phyloP scores from a whole-genome alignment of 768 basidiomycete species.

The Pholiota conissans region DNA sequence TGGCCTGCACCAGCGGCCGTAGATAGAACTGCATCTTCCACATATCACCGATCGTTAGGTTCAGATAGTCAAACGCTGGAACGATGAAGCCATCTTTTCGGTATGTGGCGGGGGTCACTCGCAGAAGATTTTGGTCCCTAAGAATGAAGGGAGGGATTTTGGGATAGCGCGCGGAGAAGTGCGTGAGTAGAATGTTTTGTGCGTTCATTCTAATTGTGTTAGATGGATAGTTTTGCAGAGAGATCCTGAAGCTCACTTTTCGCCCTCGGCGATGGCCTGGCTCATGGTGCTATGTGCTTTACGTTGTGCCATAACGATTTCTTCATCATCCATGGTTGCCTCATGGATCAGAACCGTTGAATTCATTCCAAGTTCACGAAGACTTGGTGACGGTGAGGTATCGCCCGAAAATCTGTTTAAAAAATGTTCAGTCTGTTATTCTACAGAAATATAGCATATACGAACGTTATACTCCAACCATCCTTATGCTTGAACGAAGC shows the following conservation, averaged over 20 bases:
- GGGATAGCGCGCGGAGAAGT: slow-evolving; percentile 94
- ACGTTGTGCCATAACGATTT: slow-evolving; percentile 63
- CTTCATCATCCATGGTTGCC: slow-evolving; percentile 87
- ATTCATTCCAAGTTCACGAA: slow-evolving; percentile 61
- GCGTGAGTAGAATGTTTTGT: slow-evolving; percentile 83
- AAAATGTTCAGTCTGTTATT: neutral
- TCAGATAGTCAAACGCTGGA: slow-evolving; percentile 80
- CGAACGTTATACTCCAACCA: slow-evolving; percentile 80
- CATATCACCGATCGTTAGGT: slow-evolving; percentile 73
- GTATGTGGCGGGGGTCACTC: slow-evolving; percentile 8
- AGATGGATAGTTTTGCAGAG: neutral
- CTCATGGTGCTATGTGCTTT: slow-evolving; percentile 92
- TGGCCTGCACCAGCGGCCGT: slow-evolving; percentile 64
- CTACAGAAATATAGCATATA: too few species aligned
- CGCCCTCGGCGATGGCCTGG: slow-evolving; percentile 81
- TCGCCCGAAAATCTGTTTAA: slow-evolving; percentile 86
- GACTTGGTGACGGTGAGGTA: slow-evolving; percentile 71
- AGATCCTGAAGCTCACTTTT: slow-evolving; percentile 46
- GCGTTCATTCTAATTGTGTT: slow-evolving; percentile 90
- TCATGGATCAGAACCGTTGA: slow-evolving; percentile 92
- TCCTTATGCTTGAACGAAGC: slow-evolving; percentile 63
- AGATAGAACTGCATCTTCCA: slow-evolving; percentile 85
- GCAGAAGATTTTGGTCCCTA: slow-evolving; percentile 7
- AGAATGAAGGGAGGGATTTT: slow-evolving; percentile 67
- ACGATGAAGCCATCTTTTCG: slow-evolving; percentile 51